Evolutionary conservation across 176 grass and related monocot species (phyloP), one percentile per base, ranked within the genome.

Genomic region (Panicum miliaceum): DNA sequence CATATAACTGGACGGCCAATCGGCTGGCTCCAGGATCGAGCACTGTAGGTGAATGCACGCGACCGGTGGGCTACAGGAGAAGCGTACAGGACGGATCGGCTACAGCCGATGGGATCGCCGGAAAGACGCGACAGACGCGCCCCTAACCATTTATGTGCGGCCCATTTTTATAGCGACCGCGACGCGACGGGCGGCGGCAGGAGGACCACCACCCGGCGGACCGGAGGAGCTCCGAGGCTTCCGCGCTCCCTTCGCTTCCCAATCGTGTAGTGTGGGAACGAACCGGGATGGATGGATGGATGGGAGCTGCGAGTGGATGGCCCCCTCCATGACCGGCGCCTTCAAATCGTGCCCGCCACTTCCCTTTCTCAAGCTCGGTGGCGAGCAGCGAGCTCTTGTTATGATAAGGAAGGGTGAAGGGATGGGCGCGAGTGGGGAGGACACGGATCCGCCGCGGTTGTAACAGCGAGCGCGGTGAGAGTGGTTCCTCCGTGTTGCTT

Each of bases 181-280:
- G 77, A 86, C 58, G 37, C 20, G 34, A 61, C 45, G 41, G 35
- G 2, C 29, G 34, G 40, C 37, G 23, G 13, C 3, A 14, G 8
- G 20, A 86, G 59, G 69, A 86, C 69, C 84, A 64, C 68, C 67
- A n/a, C n/a, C n/a, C n/a, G n/a, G n/a, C n/a, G n/a, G n/a, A n/a
- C n/a, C n/a, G n/a, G n/a, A n/a, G n/a, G n/a, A n/a, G n/a, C n/a
- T n/a, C n/a, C n/a, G n/a, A n/a, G n/a, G n/a, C n/a, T n/a, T n/a
- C n/a, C 20, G 20, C 52, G 71, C 73, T 12, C 73, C 52, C 34
- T 75, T 37, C 52, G 6, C 72, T 41, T 41, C 40, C 6, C 40
- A 8, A 41, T 41, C 50, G 14, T 23, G 4, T 38, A 68, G 37
- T 7, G 64, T 16, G 64, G 29, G 63, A 3, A 16, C 2, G 1